These are phyloP conservation scores for Arthrinium phaeospermum DNA, from an alignment of 2,329 filamentous ascomycete genomes.

Conservation along the genomic window DNA sequence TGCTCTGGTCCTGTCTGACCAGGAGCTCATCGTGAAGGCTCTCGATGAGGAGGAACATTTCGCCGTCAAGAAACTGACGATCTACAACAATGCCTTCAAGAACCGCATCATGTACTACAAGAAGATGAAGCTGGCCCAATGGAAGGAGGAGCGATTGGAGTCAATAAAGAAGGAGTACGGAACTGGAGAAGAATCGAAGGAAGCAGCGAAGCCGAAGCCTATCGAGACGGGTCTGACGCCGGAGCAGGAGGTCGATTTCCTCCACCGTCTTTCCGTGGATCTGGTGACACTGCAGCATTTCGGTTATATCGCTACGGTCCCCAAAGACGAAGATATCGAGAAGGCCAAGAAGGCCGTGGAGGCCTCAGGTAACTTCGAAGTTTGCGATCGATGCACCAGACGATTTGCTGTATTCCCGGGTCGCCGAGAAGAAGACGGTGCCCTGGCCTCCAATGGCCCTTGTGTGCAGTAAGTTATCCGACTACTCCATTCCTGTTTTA, in stretches of 20 bases:
- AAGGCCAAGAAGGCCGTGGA: conserved; percentile 69
- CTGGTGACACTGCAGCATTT: conserved; percentile 66
- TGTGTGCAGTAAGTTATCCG: conserved; percentile 68
- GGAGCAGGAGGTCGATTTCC: conserved; percentile 70
- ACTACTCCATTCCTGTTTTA: too few species aligned
- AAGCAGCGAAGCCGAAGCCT: conserved; percentile 46
- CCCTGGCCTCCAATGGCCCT: conserved; percentile 75
- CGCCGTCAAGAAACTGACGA: conserved; percentile 67
- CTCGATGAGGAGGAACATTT: conserved; percentile 80
- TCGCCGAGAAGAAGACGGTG: conserved; percentile 75
- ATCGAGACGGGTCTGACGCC: conserved; percentile 74
- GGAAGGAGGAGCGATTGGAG: conserved; percentile 65
- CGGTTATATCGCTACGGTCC: conserved; percentile 77
- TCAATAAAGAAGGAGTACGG: conserved; percentile 39
- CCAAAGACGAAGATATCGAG: conserved; percentile 69
- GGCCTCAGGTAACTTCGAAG: conserved; percentile 78
- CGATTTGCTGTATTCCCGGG: conserved; percentile 94
- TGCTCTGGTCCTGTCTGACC: conserved; percentile 63
- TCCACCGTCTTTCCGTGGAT: conserved; percentile 67
- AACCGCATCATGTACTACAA: conserved; percentile 78
- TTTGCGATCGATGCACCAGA: conserved; percentile 83
- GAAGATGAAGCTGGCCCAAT: conserved; percentile 74
- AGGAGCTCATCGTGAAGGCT: conserved; percentile 70
- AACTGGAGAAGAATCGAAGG: conserved; percentile 41
- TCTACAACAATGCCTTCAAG: conserved; percentile 87